Evolutionary conservation across 2,329 filamentous ascomycete species (phyloP).

Genomic region (Talaromyces sp.): DNA sequence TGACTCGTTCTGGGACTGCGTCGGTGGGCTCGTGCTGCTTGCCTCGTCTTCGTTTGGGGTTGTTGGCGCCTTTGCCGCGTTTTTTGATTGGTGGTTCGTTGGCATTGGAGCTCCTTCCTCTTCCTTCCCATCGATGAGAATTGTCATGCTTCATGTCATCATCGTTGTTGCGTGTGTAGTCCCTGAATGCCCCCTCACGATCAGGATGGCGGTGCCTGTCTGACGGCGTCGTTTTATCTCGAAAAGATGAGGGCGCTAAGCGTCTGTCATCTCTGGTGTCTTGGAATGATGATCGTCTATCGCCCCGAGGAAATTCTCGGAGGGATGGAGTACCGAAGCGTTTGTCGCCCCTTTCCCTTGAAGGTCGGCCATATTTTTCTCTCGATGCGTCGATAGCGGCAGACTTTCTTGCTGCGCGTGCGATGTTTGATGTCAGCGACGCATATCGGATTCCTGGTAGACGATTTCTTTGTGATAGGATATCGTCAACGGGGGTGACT

Average conservation of each 20-base stretch:
- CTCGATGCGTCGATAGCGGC: constrained; percentile 18
- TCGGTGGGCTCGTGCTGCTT: constrained; percentile 24
- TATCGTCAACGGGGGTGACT: constrained; percentile 6
- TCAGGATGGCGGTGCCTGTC: not conserved
- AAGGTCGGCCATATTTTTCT: not conserved
- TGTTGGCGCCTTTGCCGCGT: constrained; percentile 1
- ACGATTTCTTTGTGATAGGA: constrained; percentile 14
- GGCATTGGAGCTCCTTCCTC: not conserved
- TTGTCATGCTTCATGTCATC: not conserved
- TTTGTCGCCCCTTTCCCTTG: not conserved
- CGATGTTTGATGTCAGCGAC: constrained; percentile 68
- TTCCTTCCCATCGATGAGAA: not conserved
- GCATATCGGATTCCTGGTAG: constrained; percentile 43
- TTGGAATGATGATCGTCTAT: not conserved
- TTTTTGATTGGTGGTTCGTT: not conserved
- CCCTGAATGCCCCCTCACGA: not conserved
- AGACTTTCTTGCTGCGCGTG: constrained; percentile 61
- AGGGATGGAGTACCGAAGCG: not conserved
- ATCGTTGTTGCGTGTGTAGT: not conserved
- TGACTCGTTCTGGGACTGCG: constrained; percentile 34
- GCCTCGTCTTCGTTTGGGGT: constrained; percentile 16
- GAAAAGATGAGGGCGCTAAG: not conserved
- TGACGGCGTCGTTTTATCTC: not conserved
- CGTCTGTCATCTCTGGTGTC: not conserved
- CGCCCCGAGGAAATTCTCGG: not conserved